Base-by-base conservation (phyloP, 2,329 filamentous ascomycete species). In the Fusarium coffeatum region DNA sequence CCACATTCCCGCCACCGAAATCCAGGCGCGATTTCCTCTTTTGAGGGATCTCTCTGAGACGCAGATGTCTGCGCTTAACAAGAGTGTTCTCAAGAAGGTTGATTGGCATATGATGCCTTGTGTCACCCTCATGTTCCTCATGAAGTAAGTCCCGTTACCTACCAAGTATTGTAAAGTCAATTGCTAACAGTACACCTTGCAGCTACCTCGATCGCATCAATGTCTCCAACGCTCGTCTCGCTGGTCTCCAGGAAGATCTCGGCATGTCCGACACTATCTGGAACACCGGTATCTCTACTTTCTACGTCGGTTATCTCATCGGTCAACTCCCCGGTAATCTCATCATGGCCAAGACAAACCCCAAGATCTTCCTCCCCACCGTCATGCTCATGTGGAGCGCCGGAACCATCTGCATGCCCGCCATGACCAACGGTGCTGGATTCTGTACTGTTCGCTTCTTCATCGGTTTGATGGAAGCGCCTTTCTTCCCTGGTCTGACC, bases 181-280 rank as follows among this genome's bases (percentile, higher is more conserved):
- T 16, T 2, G n/a, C 46, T 59, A 32, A 65, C 23, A 8, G 16
- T 37, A 5, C 9, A 16, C 20, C n/a, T 8, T 23, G 30, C 25
- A 86, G 83, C 72, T 86, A 86, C 72, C 79, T 86, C 37, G 84
- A 86, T 67, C 79, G 84, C 51, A 85, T 84, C 43, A 87, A 86
- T 66, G 83, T 86, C 22, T 84, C 83, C 54, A 82, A 81, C 61
- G 80, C 80, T 10, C 78, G 78, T 30, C 76, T 82, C 9, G 79
- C 78, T 10, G 79, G 79, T 10, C 76, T 82, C 25, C 77, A 80
- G 59, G 62, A 75, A 12, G 80, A 81, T 65, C 74, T 84, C 3
- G 51, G 72, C 49, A 79, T 82, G 72, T 69, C 66, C 16, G 76
- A 80, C 40, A 78, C 72, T 0, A 70, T 80, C 30, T 85, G 83